A percentile compares a stretch with the other conserved stretches of the same genome.
Evolutionary conservation across 2,329 filamentous ascomycete species (phyloP).

Genomic region (Ceratocystis destructans): DNA sequence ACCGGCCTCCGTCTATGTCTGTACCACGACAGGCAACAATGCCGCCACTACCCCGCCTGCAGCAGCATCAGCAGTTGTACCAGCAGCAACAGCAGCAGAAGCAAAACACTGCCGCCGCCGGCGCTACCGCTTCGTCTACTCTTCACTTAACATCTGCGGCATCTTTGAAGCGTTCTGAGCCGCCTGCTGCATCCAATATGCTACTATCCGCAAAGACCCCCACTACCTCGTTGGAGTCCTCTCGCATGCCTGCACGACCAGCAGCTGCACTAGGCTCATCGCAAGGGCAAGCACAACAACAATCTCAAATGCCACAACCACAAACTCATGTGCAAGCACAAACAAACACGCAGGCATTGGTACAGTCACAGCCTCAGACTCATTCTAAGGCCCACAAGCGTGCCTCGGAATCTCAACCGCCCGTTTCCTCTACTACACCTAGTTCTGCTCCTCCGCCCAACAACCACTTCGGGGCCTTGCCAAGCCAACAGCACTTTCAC

Average conservation of each 20-base stretch:
- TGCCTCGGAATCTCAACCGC: neutral
- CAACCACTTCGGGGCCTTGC: neutral
- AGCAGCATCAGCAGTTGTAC: constrained; percentile 13
- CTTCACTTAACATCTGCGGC: neutral
- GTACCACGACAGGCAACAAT: constrained; percentile 22
- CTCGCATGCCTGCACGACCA: neutral
- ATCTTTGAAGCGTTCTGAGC: neutral
- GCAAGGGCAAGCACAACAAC: neutral
- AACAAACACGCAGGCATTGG: neutral
- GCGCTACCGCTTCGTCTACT: neutral
- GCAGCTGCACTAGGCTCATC: neutral
- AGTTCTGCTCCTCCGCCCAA: neutral
- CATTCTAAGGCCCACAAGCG: neutral
- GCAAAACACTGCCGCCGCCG: neutral
- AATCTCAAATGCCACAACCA: neutral
- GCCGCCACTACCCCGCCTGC: constrained; percentile 13
- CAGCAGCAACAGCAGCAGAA: constrained; percentile 7
- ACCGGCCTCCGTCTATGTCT: constrained; percentile 26
- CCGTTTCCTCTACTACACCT: neutral
- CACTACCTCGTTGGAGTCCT: neutral
- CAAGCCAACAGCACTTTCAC: neutral
- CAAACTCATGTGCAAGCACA: neutral
- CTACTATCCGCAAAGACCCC: neutral
- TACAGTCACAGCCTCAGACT: neutral
- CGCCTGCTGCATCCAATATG: neutral